Conservation (phyloP, 176 grass and related monocot genomes). For the Hsuehochloa calcarea region DNA sequence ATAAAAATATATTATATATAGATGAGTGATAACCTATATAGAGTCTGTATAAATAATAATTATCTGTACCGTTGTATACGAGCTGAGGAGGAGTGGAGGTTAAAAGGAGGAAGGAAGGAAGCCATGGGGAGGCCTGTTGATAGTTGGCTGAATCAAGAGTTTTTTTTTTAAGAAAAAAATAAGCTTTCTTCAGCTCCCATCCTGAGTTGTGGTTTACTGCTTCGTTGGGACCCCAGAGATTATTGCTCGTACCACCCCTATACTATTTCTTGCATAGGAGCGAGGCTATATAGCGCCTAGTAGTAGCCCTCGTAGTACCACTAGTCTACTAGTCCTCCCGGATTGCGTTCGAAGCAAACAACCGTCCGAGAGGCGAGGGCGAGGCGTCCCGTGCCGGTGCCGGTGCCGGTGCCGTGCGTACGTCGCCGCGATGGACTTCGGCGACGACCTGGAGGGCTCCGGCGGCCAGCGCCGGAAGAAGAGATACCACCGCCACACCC, state of each 20-base stretch:
- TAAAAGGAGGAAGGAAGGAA: not conserved
- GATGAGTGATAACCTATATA: too few species aligned
- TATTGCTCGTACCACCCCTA: conserved; percentile 32
- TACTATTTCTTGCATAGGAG: conserved; percentile 12
- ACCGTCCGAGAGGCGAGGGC: not conserved
- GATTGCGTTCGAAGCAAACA: conserved; percentile 13
- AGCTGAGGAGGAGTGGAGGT: too few species aligned
- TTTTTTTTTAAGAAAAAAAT: not conserved
- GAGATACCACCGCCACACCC: conserved; percentile 93
- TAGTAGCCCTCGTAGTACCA: not conserved
- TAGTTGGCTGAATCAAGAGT: conserved; percentile 14
- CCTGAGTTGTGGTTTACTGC: conserved; percentile 33
- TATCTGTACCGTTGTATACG: too few species aligned
- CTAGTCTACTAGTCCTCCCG: not conserved
- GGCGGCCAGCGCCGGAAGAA: conserved; percentile 78
- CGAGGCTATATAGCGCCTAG: conserved; percentile 42
- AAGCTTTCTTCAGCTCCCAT: not conserved
- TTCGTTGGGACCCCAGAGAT: conserved; percentile 39
- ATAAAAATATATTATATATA: too few species aligned
- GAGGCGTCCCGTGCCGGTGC: not conserved
- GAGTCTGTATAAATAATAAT: too few species aligned
- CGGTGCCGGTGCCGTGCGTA: not conserved
- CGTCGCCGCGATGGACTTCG: conserved; percentile 63
- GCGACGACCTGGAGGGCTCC: conserved; percentile 53
- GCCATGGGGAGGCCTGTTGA: conserved; percentile 23